Percentiles rank a stretch among this genome's conserved stretches.
Conservation (phyloP, 2,329 filamentous ascomycete genomes). For the Magnaporthiopsis rhizophila region DNA sequence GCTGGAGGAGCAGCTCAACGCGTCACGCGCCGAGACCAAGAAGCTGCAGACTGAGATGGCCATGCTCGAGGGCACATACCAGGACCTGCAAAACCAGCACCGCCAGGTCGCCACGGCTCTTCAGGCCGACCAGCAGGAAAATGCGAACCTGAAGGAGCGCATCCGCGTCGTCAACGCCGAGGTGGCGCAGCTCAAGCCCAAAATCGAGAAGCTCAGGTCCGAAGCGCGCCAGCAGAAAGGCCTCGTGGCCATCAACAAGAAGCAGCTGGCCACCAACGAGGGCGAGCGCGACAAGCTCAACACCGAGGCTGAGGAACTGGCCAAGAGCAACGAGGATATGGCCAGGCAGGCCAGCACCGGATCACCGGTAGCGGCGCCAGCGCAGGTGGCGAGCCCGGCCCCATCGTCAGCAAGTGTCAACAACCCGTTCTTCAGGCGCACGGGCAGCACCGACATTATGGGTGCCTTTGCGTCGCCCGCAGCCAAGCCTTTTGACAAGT, state of each 20-base stretch:
- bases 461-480: constrained; percentile 41
- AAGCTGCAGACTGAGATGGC: constrained; percentile 80
- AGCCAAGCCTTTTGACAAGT: constrained; percentile 48
- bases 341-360: constrained; percentile 43
- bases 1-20: constrained; percentile 73
- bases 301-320: constrained; percentile 63
- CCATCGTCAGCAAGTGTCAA: constrained; percentile 65
- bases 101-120: constrained; percentile 66
- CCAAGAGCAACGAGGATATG: constrained; percentile 53
- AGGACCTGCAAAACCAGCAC: constrained; percentile 77
- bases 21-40: constrained; percentile 70
- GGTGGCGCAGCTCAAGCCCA: constrained; percentile 75
- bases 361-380: constrained; percentile 35
- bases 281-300: constrained; percentile 82
- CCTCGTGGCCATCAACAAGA: constrained; percentile 95
- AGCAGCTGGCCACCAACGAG: constrained; percentile 86
- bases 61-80: constrained; percentile 69
- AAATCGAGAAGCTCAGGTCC: constrained; percentile 86
- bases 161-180: constrained; percentile 78
- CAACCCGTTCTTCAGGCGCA: constrained; percentile 87
- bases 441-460: constrained; percentile 53
- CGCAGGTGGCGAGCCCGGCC: constrained; percentile 59
- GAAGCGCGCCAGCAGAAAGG: constrained; percentile 94
- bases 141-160: constrained; percentile 74
- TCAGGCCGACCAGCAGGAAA: constrained; percentile 84